Evolutionary conservation across 2,329 filamentous ascomycete species (phyloP).

Genomic region (Penicillium concentricum): DNA sequence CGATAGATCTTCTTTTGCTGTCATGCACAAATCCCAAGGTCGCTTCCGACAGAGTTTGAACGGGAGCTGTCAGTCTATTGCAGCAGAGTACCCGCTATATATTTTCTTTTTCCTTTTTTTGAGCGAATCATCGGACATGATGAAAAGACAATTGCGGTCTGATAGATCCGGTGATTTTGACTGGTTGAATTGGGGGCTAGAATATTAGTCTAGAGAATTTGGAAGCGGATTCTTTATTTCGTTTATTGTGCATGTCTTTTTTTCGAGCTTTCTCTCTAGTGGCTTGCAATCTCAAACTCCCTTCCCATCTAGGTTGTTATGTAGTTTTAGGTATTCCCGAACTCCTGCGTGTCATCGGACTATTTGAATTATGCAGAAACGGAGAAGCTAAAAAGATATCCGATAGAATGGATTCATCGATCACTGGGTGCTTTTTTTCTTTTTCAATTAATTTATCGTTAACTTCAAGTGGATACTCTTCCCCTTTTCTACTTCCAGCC

Average conservation of each 20-base stretch:
- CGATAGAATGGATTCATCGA: background rate
- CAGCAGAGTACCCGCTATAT: background rate
- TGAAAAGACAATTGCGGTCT: constrained; percentile 14
- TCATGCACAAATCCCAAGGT: background rate
- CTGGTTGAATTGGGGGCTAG: constrained; percentile 10
- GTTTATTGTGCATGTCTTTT: too few species aligned
- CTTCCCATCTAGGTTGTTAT: constrained; percentile 1
- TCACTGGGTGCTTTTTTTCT: background rate
- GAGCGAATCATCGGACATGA: constrained; percentile 14
- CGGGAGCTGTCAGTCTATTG: constrained; percentile 5
- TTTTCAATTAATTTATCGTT: background rate
- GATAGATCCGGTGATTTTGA: constrained; percentile 20
- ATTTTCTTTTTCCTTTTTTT: background rate
- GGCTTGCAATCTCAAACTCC: constrained; percentile 19
- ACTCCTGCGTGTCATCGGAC: constrained; percentile 20
- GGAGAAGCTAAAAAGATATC: background rate
- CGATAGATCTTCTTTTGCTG: background rate
- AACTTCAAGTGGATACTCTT: background rate
- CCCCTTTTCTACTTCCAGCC: constrained; percentile 1
- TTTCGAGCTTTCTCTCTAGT: background rate
- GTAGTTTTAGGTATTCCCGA: background rate
- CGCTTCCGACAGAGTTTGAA: background rate
- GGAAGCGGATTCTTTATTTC: background rate
- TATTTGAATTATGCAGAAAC: constrained; percentile 9
- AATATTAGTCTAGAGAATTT: background rate